Evolutionary conservation across 495 filamentous ascomycete species (phyloP), one percentile per base, ranked within the genome.

Genomic region (Penicillium cosmopolitanum): DNA sequence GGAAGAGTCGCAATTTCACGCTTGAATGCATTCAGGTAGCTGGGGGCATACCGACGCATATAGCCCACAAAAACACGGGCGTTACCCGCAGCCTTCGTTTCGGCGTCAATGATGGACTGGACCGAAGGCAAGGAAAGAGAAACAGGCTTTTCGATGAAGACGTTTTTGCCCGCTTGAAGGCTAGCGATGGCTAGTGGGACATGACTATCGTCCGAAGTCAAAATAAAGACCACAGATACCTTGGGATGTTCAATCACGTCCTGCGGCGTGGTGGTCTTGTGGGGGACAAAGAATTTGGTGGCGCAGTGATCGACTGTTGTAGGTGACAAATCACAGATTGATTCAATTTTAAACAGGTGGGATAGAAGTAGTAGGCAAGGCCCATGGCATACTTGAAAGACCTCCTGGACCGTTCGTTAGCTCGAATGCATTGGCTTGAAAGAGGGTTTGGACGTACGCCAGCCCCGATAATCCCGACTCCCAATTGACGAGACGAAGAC

Each of bases 121-220:
- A 70, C 63, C n/a, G 67, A 71, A 0, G 53, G 64, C 9, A 70
- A 23, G 18, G 58, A 68, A 42, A 80, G 62, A n/a, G 82, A 66
- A 11, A 82, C 56, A 4, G 81, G 82, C 63, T 84, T 84, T 61
- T 84, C 81, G 10, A 83, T 56, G 13, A 84, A 70, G 50, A 75
- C 74, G 40, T 72, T 57, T 60, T 84, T 84, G 7, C 65, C 67
- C 4, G 66, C 57, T 25, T 74, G 25, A 8, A 84, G 69, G 9
- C 73, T 71, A 8, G 68, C 50, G 21, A 80, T 68, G 5, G 65
- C 62, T 34, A 73, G 62, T 5, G 67, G 55, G 12, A 58, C 73
- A 58, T 84, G 81, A 56, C 63, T 79, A 12, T 73, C 80, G 55
- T 83, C 76, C 3, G 67, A 64, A 16, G 67, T 77, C 42, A 72